Evolutionary conservation across 2,329 filamentous ascomycete genomes (phyloP), one percentile per base, ranked within the genome.

Genomic region (Calonectria pteridis): DNA sequence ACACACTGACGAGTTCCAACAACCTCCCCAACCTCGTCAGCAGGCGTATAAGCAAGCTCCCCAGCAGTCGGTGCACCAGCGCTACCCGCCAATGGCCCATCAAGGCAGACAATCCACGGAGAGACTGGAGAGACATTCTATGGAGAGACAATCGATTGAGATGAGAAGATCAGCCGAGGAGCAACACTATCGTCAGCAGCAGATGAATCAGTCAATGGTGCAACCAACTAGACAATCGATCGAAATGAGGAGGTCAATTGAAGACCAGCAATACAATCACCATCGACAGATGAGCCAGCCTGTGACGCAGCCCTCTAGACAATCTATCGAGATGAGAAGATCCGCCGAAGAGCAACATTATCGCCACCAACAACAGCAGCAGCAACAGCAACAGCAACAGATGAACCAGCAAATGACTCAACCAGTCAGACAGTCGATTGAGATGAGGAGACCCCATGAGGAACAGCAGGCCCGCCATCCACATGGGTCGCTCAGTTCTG

Each of bases 331-430:
- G 68, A 67, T 77, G 67, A 72, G 78, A 35, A 75, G 75, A 23
- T 77, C 76, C 18, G 77, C 78, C 23, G 80, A 79, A 16, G 79
- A 82, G 50, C 72, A 80, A 10, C 77, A 79, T 43, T 76, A 77
- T 13, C 75, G 78, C 13, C 77, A 77, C 50, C 37, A 40, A 40
- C 37, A 40, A 20, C 37, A 40, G 20, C 37, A 40, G 35, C 35
- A 31, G 29, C 29, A 31, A 9, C 35, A 40, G 37, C 37, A 40
- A 16, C 37, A 77, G 68, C 68, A 20, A 66, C 74, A 76, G 59
- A 75, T 72, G 73, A 72, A 6, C 35, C 65, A 71, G n/a, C 55
- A 68, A 23, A 69, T 46, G 35, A 62, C 53, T 16, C 72, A 69
- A 70, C 79, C 76, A 29, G 29, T 65, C n/a, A 67, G 77, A 58